Evolutionary conservation across 2,329 filamentous ascomycete species (phyloP).

Genomic region (Incumbomyces lentus): DNA sequence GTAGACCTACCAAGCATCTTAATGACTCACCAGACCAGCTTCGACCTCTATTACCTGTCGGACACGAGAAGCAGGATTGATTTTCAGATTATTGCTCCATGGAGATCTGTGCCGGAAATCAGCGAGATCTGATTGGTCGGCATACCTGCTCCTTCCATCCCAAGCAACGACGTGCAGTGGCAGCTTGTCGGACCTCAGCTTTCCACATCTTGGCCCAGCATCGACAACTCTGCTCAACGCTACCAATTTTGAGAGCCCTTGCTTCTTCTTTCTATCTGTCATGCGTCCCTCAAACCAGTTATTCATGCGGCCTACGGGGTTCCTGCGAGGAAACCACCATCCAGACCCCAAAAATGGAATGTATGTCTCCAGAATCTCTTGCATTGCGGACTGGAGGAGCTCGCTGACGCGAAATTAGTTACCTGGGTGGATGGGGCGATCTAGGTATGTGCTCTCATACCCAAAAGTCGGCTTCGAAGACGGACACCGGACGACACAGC

Average conservation of each 20-base stretch:
- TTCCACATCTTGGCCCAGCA: not conserved
- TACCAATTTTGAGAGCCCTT: not conserved
- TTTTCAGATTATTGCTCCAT: too few species aligned
- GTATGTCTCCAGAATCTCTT: slow-evolving; percentile 25
- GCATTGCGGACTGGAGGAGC: too few species aligned
- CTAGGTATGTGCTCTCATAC: slow-evolving; percentile 48
- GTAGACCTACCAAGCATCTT: too few species aligned
- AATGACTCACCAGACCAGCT: too few species aligned
- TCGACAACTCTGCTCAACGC: not conserved
- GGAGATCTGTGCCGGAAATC: not conserved
- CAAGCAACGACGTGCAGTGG: too few species aligned
- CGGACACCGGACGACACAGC: not conserved
- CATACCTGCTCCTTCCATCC: not conserved
- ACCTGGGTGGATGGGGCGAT: slow-evolving; percentile 62
- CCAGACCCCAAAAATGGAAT: slow-evolving; percentile 35
- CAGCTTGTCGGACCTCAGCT: not conserved
- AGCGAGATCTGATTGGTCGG: slow-evolving; percentile 1
- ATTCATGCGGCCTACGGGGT: slow-evolving; percentile 16
- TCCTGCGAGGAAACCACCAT: slow-evolving; percentile 20
- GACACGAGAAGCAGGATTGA: too few species aligned
- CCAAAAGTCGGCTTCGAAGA: not conserved
- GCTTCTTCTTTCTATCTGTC: not conserved
- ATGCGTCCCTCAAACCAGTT: slow-evolving; percentile 18
- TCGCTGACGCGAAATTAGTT: slow-evolving; percentile 40
- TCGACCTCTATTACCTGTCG: too few species aligned